These are phyloP conservation scores for Entamoeba dispar DNA, from an alignment of 208 protist species.

Conservation along the genomic window DNA sequence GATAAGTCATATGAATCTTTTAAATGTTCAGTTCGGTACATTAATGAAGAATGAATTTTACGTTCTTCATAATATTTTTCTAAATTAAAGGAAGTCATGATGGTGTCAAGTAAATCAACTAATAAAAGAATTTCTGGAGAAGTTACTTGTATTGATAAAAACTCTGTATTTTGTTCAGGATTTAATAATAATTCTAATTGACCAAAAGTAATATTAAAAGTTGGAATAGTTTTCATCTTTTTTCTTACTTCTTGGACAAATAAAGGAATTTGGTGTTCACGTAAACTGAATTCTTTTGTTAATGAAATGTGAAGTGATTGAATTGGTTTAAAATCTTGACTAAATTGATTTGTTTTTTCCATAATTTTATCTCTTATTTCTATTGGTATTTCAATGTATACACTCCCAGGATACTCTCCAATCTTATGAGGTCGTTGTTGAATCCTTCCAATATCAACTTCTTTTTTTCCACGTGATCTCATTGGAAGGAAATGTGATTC, in stretches of 20 bases:
- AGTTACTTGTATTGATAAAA: background rate
- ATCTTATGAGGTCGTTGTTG: background rate
- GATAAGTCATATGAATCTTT: background rate
- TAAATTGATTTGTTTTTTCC: background rate
- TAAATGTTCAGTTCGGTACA: background rate
- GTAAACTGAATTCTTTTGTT: background rate
- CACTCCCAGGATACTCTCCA: background rate
- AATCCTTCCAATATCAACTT: background rate
- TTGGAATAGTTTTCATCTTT: background rate
- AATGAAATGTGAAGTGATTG: background rate
- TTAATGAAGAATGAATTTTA: background rate
- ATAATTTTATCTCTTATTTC: background rate
- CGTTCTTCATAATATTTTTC: background rate
- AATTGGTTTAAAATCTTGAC: background rate
- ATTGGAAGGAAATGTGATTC: background rate
- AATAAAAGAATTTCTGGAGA: background rate
- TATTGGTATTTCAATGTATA: background rate
- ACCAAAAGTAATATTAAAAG: background rate
- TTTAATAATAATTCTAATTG: background rate
- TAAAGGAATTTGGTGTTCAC: background rate
- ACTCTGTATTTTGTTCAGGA: background rate
- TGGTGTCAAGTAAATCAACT: background rate
- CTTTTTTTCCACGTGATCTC: background rate
- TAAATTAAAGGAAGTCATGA: background rate
- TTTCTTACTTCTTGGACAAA: background rate